Evolutionary conservation across 352 stramenopile genomes (phyloP).

Genomic region (Globisporangium paddicum): DNA sequence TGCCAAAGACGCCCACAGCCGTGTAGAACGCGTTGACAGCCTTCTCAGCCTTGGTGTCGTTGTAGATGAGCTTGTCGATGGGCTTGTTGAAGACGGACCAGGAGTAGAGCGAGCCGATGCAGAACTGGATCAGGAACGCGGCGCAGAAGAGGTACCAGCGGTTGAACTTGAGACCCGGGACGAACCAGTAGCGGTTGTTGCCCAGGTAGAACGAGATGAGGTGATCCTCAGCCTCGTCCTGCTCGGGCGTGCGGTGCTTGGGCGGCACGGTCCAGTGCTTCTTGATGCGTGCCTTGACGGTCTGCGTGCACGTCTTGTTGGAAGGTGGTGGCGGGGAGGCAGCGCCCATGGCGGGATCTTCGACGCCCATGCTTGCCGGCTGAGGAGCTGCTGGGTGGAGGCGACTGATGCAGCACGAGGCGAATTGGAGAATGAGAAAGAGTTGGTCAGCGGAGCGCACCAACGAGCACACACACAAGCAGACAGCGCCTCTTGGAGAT

Average conservation of each 20-base stretch:
- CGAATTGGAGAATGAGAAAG: conserved; percentile 23
- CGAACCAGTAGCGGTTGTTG: conserved; percentile 45
- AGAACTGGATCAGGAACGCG: conserved; percentile 64
- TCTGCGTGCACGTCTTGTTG: conserved; percentile 27
- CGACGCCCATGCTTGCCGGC: conserved; percentile 26
- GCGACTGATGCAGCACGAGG: conserved; percentile 7
- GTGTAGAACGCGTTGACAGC: conserved; percentile 78
- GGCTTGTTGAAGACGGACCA: conserved; percentile 76
- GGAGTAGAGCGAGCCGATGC: conserved; percentile 67
- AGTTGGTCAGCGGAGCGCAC: no score
- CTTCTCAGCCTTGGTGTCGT: conserved; percentile 39
- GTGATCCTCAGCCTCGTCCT: conserved; percentile 51
- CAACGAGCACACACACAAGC: no score
- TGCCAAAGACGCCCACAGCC: conserved; percentile 52
- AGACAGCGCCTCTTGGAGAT: no score
- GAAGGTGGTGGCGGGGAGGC: not conserved
- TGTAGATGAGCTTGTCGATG: conserved; percentile 50
- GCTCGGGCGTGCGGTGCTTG: conserved; percentile 33
- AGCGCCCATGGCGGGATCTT: not conserved
- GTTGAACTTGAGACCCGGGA: conserved; percentile 41
- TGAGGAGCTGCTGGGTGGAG: not conserved
- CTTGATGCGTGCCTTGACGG: conserved; percentile 21
- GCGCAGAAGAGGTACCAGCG: conserved; percentile 65
- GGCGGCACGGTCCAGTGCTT: conserved; percentile 47
- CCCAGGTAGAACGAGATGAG: conserved; percentile 46